Evolutionary conservation across 2,329 filamentous ascomycete genomes (phyloP), one percentile per base, ranked within the genome.

Genomic region (Fusarium subtropicale): DNA sequence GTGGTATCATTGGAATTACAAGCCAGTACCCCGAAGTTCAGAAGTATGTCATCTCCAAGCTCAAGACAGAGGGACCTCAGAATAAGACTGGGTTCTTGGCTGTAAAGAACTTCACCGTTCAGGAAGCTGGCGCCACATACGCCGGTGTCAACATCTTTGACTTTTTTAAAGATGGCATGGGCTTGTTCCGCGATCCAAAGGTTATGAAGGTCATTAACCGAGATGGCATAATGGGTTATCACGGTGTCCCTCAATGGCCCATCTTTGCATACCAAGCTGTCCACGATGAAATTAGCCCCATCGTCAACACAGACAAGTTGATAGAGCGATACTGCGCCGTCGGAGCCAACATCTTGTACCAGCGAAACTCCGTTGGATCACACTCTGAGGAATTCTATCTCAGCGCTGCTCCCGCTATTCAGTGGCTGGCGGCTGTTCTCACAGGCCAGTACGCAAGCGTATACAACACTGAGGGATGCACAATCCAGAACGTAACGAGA

Each of bases 191-290:
- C 4, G 60, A 71, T 3, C 62, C 72, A 5, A 56, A 56, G 3
- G 9, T 73, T 1, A 2, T 16, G 1, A 16, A 18, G 10, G 30
- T 67, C 7, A 39, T 75, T 26, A 68, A 75, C 38, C 46, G 55
- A 0, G 72, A 74, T 13, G 72, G 72, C 0, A 64, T 75, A 0
- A 75, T 74, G 72, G 72, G 72, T 3, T 74, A 71, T 3, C 72
- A 74, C 8, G 72, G 72, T 1, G 64, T 75, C 2, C 72, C 72
- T 1, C 60, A 60, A 12, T 68, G 69, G 64, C 72, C 72, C 0
- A 56, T 75, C 7, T 75, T 75, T 15, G 72, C 56, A 0, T 75
- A 74, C 55, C 68, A 75, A 28, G 50, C 64, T 3, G 30, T 75
- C 5, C 16, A 66, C 0, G 72, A 74, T 3, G 72, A 74, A 18